Evolutionary conservation across 2,329 filamentous ascomycete species (phyloP), one percentile per base, ranked within the genome.

Genomic region (Boeremia exigua): DNA sequence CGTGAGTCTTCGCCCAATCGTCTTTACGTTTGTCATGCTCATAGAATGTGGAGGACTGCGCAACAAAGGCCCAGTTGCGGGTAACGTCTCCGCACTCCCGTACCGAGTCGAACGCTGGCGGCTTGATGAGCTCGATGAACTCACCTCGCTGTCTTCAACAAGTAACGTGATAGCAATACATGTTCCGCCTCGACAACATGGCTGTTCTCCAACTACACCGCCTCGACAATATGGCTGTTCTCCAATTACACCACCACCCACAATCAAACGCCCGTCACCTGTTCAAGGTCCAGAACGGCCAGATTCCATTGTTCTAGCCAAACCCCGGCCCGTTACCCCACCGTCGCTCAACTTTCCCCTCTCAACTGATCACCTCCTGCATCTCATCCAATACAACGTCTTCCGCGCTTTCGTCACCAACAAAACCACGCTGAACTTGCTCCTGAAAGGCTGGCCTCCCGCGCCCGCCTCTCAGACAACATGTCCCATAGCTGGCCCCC

Each of bases 371-470:
- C 70, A 75, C 48, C 61, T 78, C 7, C 69, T 78, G 12, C 66
- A 70, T 1, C 54, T 78, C 8, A 61, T 77, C 10, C 72, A 76
- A 29, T 77, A 75, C 62, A 78, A 78, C 40, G 69, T 78, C 19
- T 63, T 76, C 27, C 71, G 75, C 32, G 75, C 72, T 2, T 63
- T 74, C 8, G 52, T 69, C 6, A 63, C 66, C n/a, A 77, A 77
- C 49, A 67, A 72, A 23, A 47, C 57, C 38, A 67, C 72, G 11
- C 61, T 78, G 12, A 42, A 45, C 29, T 23, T 32, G 7, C 52
- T 55, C 27, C 52, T 55, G 11, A 56, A 36, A 15, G 54, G 54
- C n/a, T 53, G 54, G 48, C 27, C 48, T 19, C 15, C 30, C 1
- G 23, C n/a, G 6, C 54, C 54, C 33, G 23, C 42, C 25, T 60